Evolutionary conservation across 768 basidiomycete genomes (phyloP), one percentile per base, ranked within the genome.

Genomic region (Kwoniella pini): DNA sequence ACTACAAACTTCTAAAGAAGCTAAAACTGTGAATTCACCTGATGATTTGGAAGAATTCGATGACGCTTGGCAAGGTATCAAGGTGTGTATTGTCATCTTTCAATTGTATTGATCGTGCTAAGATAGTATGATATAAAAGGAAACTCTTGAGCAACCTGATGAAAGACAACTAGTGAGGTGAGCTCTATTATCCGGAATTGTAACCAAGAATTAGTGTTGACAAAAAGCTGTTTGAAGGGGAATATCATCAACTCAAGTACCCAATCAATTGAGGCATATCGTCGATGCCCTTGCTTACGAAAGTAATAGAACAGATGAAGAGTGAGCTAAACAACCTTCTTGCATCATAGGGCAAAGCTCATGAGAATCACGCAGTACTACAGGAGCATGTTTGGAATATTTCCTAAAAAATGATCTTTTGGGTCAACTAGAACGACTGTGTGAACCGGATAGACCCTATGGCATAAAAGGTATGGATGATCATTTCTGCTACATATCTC

Each of bases 361-460:
- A 43, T 24, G 19, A n/a, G 3, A n/a, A n/a, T 36, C 11, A 26
- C 28, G 11, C 62, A 94, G 93, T 60, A 86, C 84, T 12, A 93
- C 92, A 9, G 94, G 94, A 38, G 86, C 83, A 28, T 96, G 93
- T 72, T 80, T 96, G 51, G 94, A 97, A 78, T 94, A 91, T 77
- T 83, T 95, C 24, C 80, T 98, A 30, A 91, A 91, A 82, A 88
- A 94, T 65, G 91, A 93, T 82, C 84, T 95, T 1, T 81, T 97
- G 24, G 86, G 87, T 0, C 85, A 85, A 1, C 86, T 98, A 10
- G 95, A 94, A 60, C 85, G 85, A 63, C 85, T 94, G 26, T 91
- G 90, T 71, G 88, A 93, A 72, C 77, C 84, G 0, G 93, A 97
- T 76, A 83, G 88, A 24, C 93, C 91, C 0, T 84, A 85, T 40